These are phyloP conservation scores for Daldinia childiae DNA, from an alignment of 495 filamentous ascomycete species.

Conservation along the genomic window DNA sequence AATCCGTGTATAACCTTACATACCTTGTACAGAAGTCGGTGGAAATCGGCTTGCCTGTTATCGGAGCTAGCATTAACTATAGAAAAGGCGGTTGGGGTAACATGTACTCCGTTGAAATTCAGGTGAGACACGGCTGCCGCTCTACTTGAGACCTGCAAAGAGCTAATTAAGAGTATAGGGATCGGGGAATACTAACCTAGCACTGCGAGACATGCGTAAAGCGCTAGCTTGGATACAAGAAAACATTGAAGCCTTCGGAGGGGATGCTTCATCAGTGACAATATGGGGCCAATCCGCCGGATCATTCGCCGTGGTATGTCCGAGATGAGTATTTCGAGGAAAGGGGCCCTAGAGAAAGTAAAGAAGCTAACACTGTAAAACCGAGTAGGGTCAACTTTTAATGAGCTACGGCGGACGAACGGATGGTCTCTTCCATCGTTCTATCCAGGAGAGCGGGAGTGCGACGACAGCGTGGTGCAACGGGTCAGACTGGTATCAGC, in stretches of 20 bases:
- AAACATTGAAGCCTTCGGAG: slow-evolving; percentile 66
- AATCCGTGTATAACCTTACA: slow-evolving; percentile 60
- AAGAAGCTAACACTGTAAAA: slow-evolving; percentile 2
- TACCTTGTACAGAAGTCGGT: slow-evolving; percentile 58
- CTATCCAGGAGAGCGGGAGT: slow-evolving; percentile 61
- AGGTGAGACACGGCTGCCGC: slow-evolving; percentile 11
- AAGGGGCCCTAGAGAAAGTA: background rate
- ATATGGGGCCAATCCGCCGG: slow-evolving; percentile 54
- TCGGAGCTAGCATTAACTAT: slow-evolving; percentile 57
- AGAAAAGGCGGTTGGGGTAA: slow-evolving; percentile 58
- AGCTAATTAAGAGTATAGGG: slow-evolving; percentile 27
- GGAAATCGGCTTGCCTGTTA: slow-evolving; percentile 55
- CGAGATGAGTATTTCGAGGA: background rate
- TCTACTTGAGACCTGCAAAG: background rate
- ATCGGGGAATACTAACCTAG: slow-evolving; percentile 50
- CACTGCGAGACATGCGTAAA: slow-evolving; percentile 63
- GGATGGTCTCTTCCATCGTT: slow-evolving; percentile 62
- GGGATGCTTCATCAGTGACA: slow-evolving; percentile 57
- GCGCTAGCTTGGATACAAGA: slow-evolving; percentile 67
- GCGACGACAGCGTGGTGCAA: slow-evolving; percentile 49
- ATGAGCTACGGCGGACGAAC: slow-evolving; percentile 51
- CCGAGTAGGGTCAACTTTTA: slow-evolving; percentile 43
- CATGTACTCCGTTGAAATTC: slow-evolving; percentile 59
- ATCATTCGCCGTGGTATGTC: slow-evolving; percentile 48
- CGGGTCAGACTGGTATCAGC: slow-evolving; percentile 50